phyloP scores from a whole-genome alignment of 2,329 filamentous ascomycete species.

The Xylogone sp. region DNA sequence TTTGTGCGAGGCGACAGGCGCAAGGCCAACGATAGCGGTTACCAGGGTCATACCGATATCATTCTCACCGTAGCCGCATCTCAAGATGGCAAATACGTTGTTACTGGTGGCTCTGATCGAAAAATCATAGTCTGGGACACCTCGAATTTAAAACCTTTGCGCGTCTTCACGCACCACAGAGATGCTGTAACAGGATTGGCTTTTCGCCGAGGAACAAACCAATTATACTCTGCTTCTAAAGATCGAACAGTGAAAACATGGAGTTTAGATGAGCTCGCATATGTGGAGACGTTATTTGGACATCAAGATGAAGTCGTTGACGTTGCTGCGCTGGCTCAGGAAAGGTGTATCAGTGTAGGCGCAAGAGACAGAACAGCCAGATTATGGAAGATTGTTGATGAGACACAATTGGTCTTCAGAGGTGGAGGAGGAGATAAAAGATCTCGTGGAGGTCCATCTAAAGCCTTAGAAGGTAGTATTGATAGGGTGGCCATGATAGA shows the following conservation, averaged over 20 bases:
- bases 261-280: constrained; percentile 87
- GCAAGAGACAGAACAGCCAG: constrained; percentile 87
- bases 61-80: constrained; percentile 86
- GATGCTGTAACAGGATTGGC: constrained; percentile 81
- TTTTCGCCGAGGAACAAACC: constrained; percentile 84
- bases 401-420: constrained; percentile 92
- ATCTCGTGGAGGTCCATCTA: constrained; percentile 29
- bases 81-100: constrained; percentile 84
- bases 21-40: constrained; percentile 59
- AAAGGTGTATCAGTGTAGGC: constrained; percentile 88
- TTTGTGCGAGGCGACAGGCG: constrained; percentile 59
- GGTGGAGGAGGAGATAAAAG: constrained; percentile 68
- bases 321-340: constrained; percentile 76
- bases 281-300: constrained; percentile 92
- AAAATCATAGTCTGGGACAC: constrained; percentile 88
- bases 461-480: constrained; percentile 72
- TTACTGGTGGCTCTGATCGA: constrained; percentile 82
- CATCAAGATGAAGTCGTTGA: constrained; percentile 90
- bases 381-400: constrained; percentile 94
- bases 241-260: constrained; percentile 95
- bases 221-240: constrained; percentile 85
- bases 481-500: constrained; percentile 90
- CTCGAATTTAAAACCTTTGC: constrained; percentile 70
- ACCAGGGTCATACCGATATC: constrained; percentile 71
- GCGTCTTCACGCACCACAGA: constrained; percentile 87